Conservation (phyloP, 495 filamentous ascomycete species). For the Xanthoparmelia taractica region DNA sequence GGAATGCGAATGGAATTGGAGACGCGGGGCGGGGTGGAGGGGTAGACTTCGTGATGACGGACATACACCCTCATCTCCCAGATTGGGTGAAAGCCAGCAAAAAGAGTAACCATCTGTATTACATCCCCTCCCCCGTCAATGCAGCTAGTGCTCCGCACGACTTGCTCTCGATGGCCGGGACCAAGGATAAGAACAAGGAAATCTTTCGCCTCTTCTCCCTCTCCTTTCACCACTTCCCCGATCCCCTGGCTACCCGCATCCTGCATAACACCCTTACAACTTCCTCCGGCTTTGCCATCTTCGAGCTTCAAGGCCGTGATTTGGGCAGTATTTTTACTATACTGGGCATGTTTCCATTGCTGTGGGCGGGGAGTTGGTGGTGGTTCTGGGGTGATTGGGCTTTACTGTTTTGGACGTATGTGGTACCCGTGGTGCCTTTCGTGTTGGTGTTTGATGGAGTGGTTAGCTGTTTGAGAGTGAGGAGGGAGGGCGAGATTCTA, state of each 20-base stretch:
- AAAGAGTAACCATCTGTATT: conserved; percentile 46
- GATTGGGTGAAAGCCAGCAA: conserved; percentile 51
- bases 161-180: conserved; percentile 30
- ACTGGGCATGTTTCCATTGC: conserved; percentile 45
- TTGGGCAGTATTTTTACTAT: conserved; percentile 47
- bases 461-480: conserved; percentile 55
- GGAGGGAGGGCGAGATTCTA: conserved; percentile 57
- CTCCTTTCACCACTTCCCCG: conserved; percentile 70
- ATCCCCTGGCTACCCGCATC: conserved; percentile 49
- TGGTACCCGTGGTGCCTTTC: conserved; percentile 56
- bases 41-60: conserved; percentile 59
- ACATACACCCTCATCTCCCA: conserved; percentile 56
- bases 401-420: conserved; percentile 57
- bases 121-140: conserved; percentile 51
- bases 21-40: conserved; percentile 22
- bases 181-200: conserved; percentile 20
- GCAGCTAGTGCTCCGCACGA: conserved; percentile 46
- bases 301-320: conserved; percentile 61
- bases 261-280: conserved; percentile 55
- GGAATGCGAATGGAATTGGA: conserved; percentile 16
- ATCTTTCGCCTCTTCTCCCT: conserved; percentile 62
- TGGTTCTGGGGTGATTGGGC: conserved; percentile 52
- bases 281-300: conserved; percentile 62
- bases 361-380: conserved; percentile 48
- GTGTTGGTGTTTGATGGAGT: conserved; percentile 60